Base-by-base conservation (phyloP, 2,329 filamentous ascomycete genomes). In the Colletotrichum lindemuthianum region DNA sequence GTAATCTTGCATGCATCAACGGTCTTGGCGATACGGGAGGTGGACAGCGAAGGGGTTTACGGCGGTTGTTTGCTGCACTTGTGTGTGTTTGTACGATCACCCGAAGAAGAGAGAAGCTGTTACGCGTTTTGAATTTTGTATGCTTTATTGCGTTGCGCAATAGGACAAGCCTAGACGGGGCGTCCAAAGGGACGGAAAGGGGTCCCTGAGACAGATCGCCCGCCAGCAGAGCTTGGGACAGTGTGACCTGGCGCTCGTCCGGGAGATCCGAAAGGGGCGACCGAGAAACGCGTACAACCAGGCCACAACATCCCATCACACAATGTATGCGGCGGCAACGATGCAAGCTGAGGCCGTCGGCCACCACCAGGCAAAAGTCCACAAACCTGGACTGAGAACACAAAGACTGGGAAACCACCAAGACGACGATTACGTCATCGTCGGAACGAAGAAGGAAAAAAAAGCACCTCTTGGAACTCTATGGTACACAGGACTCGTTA, bases 1-100 rank as follows among this genome's bases (percentile, higher is more conserved):
- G 77, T 75, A 68, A 71, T 76, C 69, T 73, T 77, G 72, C 75
- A 75, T 78, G 74, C 78, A 80, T 79, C 74, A 74, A 51, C 51
- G 75, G 75, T 77, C 75, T 71, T 69, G 68, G 74, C 71, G 72
- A 75, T 50, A 45, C 70, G 67, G 70, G 70, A 73, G 68, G 70
- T 68, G 67, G 70, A 61, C 68, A 67, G 70, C 48, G 70, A 69
- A 67, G 69, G 70, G 65, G 69, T 41, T 60, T 56, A 44, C 51
- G 15, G 49, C 59, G 55, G 66, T 33, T 56, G 9, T 60, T 59
- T 52, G 41, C 51, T 45, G 61, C 58, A 49, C 6, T 34, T 44
- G 49, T 4, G 24, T 65, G 43, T 60, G 61, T 67, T 65, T 68
- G 66, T 67, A 67, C 66, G 58, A 67, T 66, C 58, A 68, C 51